These are phyloP conservation scores for Penicillium sp. DNA, from an alignment of 2,329 filamentous ascomycete species.

Conservation along the genomic window DNA sequence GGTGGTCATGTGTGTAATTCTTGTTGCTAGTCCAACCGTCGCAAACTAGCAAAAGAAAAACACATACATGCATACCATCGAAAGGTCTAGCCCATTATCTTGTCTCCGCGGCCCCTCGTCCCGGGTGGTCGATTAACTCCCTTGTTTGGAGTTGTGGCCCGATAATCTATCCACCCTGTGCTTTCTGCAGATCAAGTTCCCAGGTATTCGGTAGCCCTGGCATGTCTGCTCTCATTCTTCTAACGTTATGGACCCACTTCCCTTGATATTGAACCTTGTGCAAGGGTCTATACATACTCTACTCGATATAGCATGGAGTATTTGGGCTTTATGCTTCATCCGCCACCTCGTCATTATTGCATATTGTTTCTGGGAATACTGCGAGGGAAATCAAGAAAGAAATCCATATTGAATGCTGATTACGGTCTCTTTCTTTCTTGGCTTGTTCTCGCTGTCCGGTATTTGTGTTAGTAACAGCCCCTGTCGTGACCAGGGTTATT, in stretches of 20 bases:
- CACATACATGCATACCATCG: background rate
- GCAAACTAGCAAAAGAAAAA: background rate
- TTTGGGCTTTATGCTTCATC: slow-evolving; percentile 1
- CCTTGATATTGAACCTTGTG: slow-evolving; percentile 3
- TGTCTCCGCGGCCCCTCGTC: background rate
- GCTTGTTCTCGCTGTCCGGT: slow-evolving; percentile 1
- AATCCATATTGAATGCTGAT: background rate
- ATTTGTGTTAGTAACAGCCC: background rate
- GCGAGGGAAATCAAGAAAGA: background rate
- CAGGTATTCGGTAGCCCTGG: slow-evolving; percentile 22
- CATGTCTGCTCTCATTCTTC: slow-evolving; percentile 18
- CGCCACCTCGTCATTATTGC: slow-evolving; percentile 12
- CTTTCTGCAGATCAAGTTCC: slow-evolving; percentile 18
- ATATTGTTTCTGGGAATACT: background rate
- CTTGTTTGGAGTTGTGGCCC: slow-evolving; percentile 22
- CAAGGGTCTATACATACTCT: background rate
- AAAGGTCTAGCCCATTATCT: slow-evolving; percentile 4
- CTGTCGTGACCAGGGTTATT: background rate
- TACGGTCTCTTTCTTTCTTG: background rate
- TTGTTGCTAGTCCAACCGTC: background rate
- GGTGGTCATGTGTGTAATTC: slow-evolving; percentile 1
- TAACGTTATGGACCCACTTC: slow-evolving; percentile 11
- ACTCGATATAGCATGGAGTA: background rate
- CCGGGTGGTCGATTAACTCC: slow-evolving; percentile 5
- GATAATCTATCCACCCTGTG: slow-evolving; percentile 16